A percentile compares a stretch with the other conserved stretches of the same genome.
Evolutionary conservation across 2,329 filamentous ascomycete genomes (phyloP).

Genomic region (Myriosclerotinia curreyana): DNA sequence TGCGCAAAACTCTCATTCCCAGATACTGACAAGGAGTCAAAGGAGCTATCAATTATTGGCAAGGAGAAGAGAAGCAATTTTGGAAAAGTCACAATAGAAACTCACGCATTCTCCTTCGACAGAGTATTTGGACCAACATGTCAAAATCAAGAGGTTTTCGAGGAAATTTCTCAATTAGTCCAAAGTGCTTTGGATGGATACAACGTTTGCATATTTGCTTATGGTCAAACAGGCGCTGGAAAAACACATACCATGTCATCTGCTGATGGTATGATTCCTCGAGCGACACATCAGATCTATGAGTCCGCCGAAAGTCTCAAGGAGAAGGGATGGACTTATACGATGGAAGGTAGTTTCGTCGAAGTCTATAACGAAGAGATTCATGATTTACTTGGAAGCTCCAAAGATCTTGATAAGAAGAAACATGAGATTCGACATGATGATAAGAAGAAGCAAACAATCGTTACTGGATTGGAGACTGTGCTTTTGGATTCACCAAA

Average conservation of each 20-base stretch:
- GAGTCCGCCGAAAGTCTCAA: constrained; percentile 77
- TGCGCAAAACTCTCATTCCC: constrained; percentile 76
- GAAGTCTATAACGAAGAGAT: constrained; percentile 99
- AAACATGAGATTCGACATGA: constrained; percentile 91
- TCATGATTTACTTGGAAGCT: constrained; percentile 77
- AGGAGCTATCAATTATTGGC: constrained; percentile 80
- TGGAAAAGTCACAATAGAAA: constrained; percentile 72
- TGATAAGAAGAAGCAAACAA: constrained; percentile 74
- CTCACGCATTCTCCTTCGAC: constrained; percentile 85
- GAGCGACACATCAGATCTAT: constrained; percentile 91
- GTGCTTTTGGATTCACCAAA: constrained; percentile 75
- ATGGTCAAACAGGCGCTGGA: constrained; percentile 93
- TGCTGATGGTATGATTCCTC: constrained; percentile 88
- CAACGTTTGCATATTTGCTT: constrained; percentile 98
- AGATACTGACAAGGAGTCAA: constrained; percentile 74
- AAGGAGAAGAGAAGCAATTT: constrained; percentile 81
- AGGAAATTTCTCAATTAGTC: constrained; percentile 93
- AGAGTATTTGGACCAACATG: constrained; percentile 79
- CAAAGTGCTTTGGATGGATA: constrained; percentile 96
- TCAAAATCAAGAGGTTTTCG: constrained; percentile 84
- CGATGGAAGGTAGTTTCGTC: constrained; percentile 90
- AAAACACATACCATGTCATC: constrained; percentile 98
- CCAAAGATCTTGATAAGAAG: constrained; percentile 70
- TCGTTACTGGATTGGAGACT: constrained; percentile 73
- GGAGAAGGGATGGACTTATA: constrained; percentile 92